Evolutionary conservation across 805 yeast species (phyloP).

Genomic region (Grigorovia yakushimaensis): DNA sequence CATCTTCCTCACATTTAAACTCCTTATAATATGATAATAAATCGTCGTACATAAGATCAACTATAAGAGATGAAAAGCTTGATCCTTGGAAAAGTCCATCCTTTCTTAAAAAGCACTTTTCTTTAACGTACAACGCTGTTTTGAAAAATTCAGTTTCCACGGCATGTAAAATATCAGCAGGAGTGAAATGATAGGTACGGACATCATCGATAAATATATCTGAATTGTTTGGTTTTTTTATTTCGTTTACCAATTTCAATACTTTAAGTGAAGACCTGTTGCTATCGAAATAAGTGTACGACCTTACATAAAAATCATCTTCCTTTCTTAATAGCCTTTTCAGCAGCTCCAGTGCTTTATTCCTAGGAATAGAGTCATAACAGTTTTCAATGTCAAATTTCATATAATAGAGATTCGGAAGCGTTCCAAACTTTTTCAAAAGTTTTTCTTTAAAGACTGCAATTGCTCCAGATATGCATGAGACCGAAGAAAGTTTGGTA

Average conservation of each 20-base stretch:
- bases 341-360: conserved; percentile 31
- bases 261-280: conserved; percentile 7
- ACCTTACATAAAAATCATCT: conserved; percentile 24
- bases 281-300: conserved; percentile 15
- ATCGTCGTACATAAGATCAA: conserved; percentile 62
- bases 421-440: conserved; percentile 4
- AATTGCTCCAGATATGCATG: conserved; percentile 36
- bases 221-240: conserved; percentile 3
- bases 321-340: conserved; percentile 11
- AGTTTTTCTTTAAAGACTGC: conserved; percentile 30
- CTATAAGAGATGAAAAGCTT: conserved; percentile 61
- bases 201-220: conserved; percentile 26
- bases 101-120: conserved; percentile 36
- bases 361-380: conserved; percentile 59
- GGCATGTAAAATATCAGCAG: conserved; percentile 36
- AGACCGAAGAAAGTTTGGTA: conserved; percentile 33
- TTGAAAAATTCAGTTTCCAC: conserved; percentile 45
- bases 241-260: conserved; percentile 16
- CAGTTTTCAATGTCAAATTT: conserved; percentile 74
- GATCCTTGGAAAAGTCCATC: conserved; percentile 82
- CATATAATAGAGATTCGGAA: conserved; percentile 39
- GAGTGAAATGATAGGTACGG: conserved; percentile 31
- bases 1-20: conserved; percentile 20
- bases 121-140: conserved; percentile 37
- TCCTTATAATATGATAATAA: conserved; percentile 33